These are phyloP conservation scores for Fusarium circinatum DNA, from an alignment of 2,329 filamentous ascomycete species.

Conservation along the genomic window DNA sequence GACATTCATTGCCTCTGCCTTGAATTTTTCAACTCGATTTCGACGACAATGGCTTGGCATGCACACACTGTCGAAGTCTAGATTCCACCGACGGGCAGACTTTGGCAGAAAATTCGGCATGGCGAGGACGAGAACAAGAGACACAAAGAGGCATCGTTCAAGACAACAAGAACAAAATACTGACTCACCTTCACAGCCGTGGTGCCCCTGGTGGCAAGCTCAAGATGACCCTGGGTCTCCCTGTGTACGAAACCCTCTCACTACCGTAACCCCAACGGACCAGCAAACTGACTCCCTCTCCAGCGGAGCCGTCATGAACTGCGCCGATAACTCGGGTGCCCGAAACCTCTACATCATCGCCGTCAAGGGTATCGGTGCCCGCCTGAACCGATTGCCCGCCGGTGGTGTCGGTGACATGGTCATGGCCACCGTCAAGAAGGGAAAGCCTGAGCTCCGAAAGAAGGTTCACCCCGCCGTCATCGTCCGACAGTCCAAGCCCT, in stretches of 20 bases:
- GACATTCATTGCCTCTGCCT: background rate
- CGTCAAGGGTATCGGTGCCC: slow-evolving; percentile 98
- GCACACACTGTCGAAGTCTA: background rate
- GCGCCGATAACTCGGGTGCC: slow-evolving; percentile 98
- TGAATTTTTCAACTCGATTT: slow-evolving; percentile 16
- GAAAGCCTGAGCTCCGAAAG: slow-evolving; percentile 99
- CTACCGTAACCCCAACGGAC: slow-evolving; percentile 9
- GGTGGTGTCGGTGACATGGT: slow-evolving; percentile 99
- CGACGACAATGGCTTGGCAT: background rate
- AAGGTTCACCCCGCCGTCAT: slow-evolving; percentile 99
- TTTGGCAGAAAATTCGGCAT: slow-evolving; percentile 29
- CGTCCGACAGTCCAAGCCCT: slow-evolving; percentile 98
- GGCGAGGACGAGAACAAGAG: slow-evolving; percentile 20
- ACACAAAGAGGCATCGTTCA: background rate
- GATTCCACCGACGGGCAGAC: background rate
- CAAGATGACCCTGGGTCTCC: slow-evolving; percentile 99
- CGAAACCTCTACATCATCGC: slow-evolving; percentile 99
- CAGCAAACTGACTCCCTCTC: slow-evolving; percentile 37
- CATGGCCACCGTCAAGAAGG: slow-evolving; percentile 99
- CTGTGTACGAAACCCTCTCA: slow-evolving; percentile 74
- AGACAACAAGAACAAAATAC: slow-evolving; percentile 29
- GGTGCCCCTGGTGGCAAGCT: slow-evolving; percentile 99
- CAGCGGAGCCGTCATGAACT: slow-evolving; percentile 99
- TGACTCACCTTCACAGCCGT: slow-evolving; percentile 65
- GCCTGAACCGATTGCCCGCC: slow-evolving; percentile 95